Conservation (phyloP, 805 yeast genomes). For the Saccharomycopsis malanga region DNA sequence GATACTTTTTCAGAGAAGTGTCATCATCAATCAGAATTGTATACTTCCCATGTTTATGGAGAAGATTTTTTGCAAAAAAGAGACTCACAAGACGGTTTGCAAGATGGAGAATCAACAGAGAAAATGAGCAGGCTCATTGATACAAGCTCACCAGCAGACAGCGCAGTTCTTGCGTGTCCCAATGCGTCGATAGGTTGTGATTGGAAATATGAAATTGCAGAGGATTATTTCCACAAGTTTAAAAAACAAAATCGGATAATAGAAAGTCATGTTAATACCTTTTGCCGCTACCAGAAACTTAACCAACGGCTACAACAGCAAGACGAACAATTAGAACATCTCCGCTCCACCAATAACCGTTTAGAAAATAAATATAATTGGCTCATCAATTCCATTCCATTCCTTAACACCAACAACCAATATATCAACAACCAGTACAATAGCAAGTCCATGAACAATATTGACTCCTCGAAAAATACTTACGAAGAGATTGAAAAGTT, state of each 20-base stretch:
- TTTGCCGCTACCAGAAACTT: slow-evolving; percentile 1
- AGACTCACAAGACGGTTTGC: slow-evolving; percentile 19
- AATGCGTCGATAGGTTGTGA: slow-evolving; percentile 43
- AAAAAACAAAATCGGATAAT: background rate
- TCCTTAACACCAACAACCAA: background rate
- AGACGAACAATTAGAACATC: background rate
- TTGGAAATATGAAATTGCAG: slow-evolving; percentile 30
- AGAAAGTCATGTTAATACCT: background rate
- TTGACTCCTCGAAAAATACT: background rate
- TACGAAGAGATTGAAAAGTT: background rate
- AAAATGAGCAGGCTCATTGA: background rate
- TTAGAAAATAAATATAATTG: slow-evolving; percentile 1
- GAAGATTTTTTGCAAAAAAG: slow-evolving; percentile 15
- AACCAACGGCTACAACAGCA: background rate
- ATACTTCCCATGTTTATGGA: background rate
- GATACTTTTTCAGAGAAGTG: background rate
- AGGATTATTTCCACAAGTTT: background rate
- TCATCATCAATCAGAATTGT: background rate
- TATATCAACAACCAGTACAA: slow-evolving; percentile 7
- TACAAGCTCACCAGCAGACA: background rate
- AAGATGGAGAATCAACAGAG: background rate
- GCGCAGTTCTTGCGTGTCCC: slow-evolving; percentile 34
- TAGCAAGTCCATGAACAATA: background rate
- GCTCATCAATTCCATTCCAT: slow-evolving; percentile 9
- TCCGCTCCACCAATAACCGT: background rate